A percentile compares a stretch with the other conserved stretches of the same genome.
Conservation (phyloP, 805 yeast species). For the Cyberlindnera japonica region DNA sequence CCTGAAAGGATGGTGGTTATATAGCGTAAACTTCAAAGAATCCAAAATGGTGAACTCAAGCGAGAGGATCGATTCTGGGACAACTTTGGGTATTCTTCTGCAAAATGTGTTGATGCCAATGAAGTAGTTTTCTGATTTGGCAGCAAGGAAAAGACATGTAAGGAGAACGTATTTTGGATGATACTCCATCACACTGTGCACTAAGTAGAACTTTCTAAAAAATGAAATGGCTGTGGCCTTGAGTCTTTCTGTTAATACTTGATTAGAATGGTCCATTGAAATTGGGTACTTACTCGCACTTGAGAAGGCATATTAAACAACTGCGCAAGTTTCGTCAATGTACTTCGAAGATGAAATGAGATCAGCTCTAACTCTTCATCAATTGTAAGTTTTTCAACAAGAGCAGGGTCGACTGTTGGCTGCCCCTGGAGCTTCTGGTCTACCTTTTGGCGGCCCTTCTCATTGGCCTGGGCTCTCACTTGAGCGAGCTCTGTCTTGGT, state of each 20-base stretch:
- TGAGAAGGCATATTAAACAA: slow-evolving; percentile 83
- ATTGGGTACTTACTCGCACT: slow-evolving; percentile 43
- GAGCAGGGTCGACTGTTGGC: slow-evolving; percentile 30
- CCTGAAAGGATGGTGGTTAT: slow-evolving; percentile 84
- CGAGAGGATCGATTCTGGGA: slow-evolving; percentile 64
- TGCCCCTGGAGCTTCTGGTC: slow-evolving; percentile 32
- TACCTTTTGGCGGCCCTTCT: slow-evolving; percentile 42
- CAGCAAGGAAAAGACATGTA: slow-evolving; percentile 84
- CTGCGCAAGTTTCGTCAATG: slow-evolving; percentile 58
- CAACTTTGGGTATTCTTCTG: slow-evolving; percentile 61
- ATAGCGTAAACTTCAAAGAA: slow-evolving; percentile 70
- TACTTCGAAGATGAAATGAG: slow-evolving; percentile 66
- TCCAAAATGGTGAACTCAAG: slow-evolving; percentile 77
- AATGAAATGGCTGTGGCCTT: slow-evolving; percentile 75
- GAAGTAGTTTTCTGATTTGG: slow-evolving; percentile 89
- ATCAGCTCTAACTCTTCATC: slow-evolving; percentile 74
- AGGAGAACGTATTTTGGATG: slow-evolving; percentile 82
- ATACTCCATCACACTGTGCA: slow-evolving; percentile 78
- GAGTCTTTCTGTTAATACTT: not conserved
- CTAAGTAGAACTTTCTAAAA: slow-evolving; percentile 74
- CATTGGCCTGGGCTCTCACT: slow-evolving; percentile 48
- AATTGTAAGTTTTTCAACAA: slow-evolving; percentile 40
- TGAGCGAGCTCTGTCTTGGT: slow-evolving; percentile 52
- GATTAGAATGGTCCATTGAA: not conserved
- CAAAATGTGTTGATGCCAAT: slow-evolving; percentile 81